Conservation (phyloP, 495 filamentous ascomycete genomes). For the Tuber magnatum region DNA sequence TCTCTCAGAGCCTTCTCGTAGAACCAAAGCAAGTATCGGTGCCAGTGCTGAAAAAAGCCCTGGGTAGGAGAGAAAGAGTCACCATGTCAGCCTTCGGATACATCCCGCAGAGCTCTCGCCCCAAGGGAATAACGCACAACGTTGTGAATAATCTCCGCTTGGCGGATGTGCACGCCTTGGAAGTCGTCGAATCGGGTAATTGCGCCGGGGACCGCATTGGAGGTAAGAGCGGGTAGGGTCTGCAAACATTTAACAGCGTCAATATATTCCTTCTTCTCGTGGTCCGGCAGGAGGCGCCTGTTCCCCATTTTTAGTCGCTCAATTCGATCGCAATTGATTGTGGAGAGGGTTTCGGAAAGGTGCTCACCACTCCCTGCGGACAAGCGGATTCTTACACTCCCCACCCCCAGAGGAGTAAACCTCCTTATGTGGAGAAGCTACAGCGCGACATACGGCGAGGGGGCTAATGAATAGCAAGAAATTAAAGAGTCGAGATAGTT, state of each 20-base stretch:
- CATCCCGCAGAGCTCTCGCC: neutral
- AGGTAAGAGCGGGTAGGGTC: slow-evolving; percentile 32
- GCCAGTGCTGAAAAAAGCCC: slow-evolving; percentile 48
- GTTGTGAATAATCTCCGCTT: slow-evolving; percentile 39
- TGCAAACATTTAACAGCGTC: slow-evolving; percentile 59
- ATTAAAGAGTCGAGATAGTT: neutral
- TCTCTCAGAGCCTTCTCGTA: slow-evolving; percentile 46
- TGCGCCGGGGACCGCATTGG: slow-evolving; percentile 44
- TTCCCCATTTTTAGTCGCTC: slow-evolving; percentile 13
- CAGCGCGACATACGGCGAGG: slow-evolving; percentile 8
- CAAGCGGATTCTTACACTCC: slow-evolving; percentile 40
- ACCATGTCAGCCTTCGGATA: neutral
- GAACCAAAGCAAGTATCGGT: slow-evolving; percentile 47
- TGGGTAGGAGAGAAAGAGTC: neutral
- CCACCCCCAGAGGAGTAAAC: neutral
- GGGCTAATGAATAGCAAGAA: neutral
- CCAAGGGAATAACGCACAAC: slow-evolving; percentile 34
- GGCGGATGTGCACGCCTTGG: slow-evolving; percentile 57
- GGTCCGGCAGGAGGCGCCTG: slow-evolving; percentile 48
- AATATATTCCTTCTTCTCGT: slow-evolving; percentile 54
- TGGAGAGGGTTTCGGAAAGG: neutral
- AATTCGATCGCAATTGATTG: neutral
- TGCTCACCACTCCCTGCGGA: slow-evolving; percentile 48
- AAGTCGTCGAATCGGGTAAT: slow-evolving; percentile 63
- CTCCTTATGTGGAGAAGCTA: neutral